phyloP scores from a whole-genome alignment of 2,329 filamentous ascomycete genomes.

The Aspergillus fumigatiaffinis region DNA sequence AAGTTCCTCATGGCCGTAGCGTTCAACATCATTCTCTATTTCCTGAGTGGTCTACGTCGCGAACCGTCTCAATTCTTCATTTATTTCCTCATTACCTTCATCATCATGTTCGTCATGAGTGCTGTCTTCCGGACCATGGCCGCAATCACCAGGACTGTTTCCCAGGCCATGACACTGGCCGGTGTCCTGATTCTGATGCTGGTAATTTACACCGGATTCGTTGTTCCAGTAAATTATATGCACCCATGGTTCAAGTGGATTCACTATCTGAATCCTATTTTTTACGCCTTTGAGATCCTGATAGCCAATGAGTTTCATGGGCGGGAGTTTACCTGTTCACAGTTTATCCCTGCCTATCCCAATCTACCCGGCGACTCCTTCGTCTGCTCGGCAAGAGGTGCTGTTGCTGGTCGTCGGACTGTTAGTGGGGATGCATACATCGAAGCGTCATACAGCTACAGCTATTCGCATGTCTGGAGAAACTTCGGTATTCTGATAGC shows the following conservation, averaged over 20 bases:
- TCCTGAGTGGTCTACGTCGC: conserved; percentile 74
- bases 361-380: conserved; percentile 35
- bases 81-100: conserved; percentile 73
- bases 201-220: conserved; percentile 49
- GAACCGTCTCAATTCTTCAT: conserved; percentile 78
- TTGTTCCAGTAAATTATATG: conserved; percentile 55
- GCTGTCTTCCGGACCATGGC: conserved; percentile 79
- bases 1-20: conserved; percentile 67
- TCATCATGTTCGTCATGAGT: conserved; percentile 71
- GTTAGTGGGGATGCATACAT: conserved; percentile 61
- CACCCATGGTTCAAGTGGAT: conserved; percentile 78
- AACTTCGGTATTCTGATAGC: conserved; percentile 67
- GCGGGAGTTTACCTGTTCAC: conserved; percentile 54
- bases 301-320: conserved; percentile 78
- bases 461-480: conserved; percentile 57
- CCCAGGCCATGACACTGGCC: conserved; percentile 53
- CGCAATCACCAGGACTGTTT: conserved; percentile 64
- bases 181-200: conserved; percentile 44
- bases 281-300: conserved; percentile 75
- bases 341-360: conserved; percentile 46
- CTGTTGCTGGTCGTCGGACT: conserved; percentile 48
- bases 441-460: conserved; percentile 53
- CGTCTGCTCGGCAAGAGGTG: conserved; percentile 57
- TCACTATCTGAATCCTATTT: conserved; percentile 72
- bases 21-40: conserved; percentile 80